Base-by-base conservation (phyloP, 257 asterid species). In the Solanum chmielewskii region DNA sequence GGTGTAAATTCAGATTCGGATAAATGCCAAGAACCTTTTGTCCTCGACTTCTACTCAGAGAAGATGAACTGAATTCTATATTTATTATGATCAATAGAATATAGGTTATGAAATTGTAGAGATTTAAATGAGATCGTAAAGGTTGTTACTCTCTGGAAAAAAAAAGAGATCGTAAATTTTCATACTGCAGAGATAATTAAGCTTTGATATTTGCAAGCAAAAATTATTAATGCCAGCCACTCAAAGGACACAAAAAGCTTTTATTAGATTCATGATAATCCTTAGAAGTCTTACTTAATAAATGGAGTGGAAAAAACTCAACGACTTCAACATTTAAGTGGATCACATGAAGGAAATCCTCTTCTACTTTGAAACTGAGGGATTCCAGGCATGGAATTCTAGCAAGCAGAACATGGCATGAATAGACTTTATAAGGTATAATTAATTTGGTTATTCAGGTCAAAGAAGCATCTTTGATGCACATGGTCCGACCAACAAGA, bases 381-480 rank as follows among this genome's bases (percentile, higher is more conserved):
- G 88, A 89, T 88, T 88, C 92, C 91, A 88, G 85, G 89, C 89
- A 88, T 90, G 93, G 90, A 90, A 88, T 89, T 88, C 84, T 88
- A 91, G 89, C 88, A 78, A 89, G 93, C 89, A 93, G 89, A 92
- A 92, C 91, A 87, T 91, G 83, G 94, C 93, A 74, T 89, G 91
- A 87, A 89, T 88, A 90, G 82, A 92, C 98, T 93, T 93, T 93
- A 91, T 90, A 90, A 90, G 91, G 89, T 89, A 90, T 88, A 94
- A 93, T 95, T 91, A 94, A 95, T 94, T 93, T 94, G 93, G 88
- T 92, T 93, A 95, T 92, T 94, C 98, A 95, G 97, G 98, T 95
- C 92, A 93, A 91, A 90, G 96, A 93, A 91, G 96, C 93, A 91
- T 89, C 93, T 91, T 89, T 92, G 95, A 90, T 91, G 89, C 93